A percentile compares a stretch with the other conserved stretches of the same genome.
Evolutionary conservation across 805 yeast species (phyloP).

Genomic region (Candida xiaguanensis): DNA sequence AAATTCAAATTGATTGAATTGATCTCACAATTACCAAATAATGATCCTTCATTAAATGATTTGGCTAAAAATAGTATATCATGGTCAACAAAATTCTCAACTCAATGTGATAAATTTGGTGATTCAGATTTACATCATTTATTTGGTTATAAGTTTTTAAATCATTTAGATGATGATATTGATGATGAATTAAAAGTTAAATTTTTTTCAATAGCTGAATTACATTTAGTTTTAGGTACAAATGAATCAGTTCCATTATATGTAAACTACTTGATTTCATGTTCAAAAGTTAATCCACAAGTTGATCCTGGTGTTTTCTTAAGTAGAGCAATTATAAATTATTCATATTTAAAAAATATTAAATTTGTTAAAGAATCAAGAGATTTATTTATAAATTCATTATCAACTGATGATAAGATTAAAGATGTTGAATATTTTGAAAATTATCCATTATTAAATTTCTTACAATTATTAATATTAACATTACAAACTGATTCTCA

Average conservation of each 20-base stretch:
- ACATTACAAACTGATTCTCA: slow-evolving; percentile 49
- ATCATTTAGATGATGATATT: slow-evolving; percentile 17
- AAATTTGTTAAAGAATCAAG: slow-evolving; percentile 47
- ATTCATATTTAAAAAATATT: slow-evolving; percentile 62
- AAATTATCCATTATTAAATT: slow-evolving; percentile 51
- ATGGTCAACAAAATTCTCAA: slow-evolving; percentile 58
- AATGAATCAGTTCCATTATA: slow-evolving; percentile 42
- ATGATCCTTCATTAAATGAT: slow-evolving; percentile 51
- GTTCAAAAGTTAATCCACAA: slow-evolving; percentile 26
- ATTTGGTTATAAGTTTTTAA: slow-evolving; percentile 63
- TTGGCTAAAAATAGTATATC: slow-evolving; percentile 61
- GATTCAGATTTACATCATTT: slow-evolving; percentile 73
- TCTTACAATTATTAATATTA: slow-evolving; percentile 61
- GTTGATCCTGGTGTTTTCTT: slow-evolving; percentile 36
- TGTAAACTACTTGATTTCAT: slow-evolving; percentile 43
- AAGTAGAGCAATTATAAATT: slow-evolving; percentile 69
- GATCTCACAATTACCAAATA: slow-evolving; percentile 40
- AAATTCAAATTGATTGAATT: slow-evolving; percentile 48
- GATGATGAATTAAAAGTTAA: slow-evolving; percentile 24
- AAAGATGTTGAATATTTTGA: slow-evolving; percentile 35
- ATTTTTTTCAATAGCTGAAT: slow-evolving; percentile 63
- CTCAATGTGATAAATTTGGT: slow-evolving; percentile 49
- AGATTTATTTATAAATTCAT: slow-evolving; percentile 19
- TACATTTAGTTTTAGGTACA: slow-evolving; percentile 67
- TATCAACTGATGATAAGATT: slow-evolving; percentile 15